Evolutionary conservation across 2,329 filamentous ascomycete species (phyloP), one percentile per base, ranked within the genome.

Genomic region (Aurifilum marmelostoma): DNA sequence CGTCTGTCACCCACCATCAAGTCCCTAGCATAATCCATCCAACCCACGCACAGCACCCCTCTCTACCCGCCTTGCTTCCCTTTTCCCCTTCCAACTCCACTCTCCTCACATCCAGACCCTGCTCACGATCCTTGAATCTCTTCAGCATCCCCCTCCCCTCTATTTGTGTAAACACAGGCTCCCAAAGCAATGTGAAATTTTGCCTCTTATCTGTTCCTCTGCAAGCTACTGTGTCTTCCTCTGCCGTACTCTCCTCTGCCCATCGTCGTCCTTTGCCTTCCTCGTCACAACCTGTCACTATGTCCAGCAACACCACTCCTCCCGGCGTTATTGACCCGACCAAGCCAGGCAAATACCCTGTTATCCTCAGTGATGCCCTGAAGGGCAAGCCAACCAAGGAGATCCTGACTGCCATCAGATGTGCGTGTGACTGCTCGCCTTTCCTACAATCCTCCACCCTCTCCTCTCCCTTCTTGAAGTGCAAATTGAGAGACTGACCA

Each of bases 301-400:
- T 76, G 80, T 76, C 73, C 75, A 69, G 74, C 27, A 61, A 62
- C 59, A 62, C 72, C 62, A 71, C 70, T 50, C 47, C 71, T n/a
- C 65, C 73, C 18, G 75, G 75, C 16, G 69, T 84, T 67, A 83
- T 90, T 69, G 87, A 90, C 78, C 86, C 88, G 71, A 88, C 87
- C 67, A 85, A 87, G 77, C 80, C 82, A 69, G 87, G 83, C 69
- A 87, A 88, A 75, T 91, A 90, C 75, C 88, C 87, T 63, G 84
- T 91, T 67, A 83, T 90, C 61, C 81, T 91, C 59, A 89, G 88
- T 76, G 88, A 90, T 73, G 85, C 85, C 37, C 79, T 91, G 41
- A 79, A 89, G 47, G 85, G 86, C 56, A 86, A 85, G 71, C 77
- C 85, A 1, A 79, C 85, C 41, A 87, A 86, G 72, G 86, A 89